Evolutionary conservation across 768 basidiomycete genomes (phyloP).

Genomic region (Lactifluus piperatus): DNA sequence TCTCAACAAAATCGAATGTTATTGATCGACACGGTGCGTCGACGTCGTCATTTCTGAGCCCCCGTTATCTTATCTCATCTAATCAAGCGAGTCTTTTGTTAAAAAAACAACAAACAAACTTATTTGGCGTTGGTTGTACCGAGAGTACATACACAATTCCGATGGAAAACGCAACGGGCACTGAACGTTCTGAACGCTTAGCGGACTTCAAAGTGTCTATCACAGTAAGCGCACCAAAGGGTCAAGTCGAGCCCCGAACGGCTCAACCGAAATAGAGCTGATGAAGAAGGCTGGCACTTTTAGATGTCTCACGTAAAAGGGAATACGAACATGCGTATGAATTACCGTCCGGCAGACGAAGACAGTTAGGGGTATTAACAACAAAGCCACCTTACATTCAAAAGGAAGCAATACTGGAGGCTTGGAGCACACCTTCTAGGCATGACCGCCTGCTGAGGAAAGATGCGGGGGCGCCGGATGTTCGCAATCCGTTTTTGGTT

Average conservation of each 20-base stretch:
- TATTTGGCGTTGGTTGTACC: not conserved
- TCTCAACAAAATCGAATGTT: not conserved
- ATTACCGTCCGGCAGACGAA: not conserved
- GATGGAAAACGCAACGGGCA: not conserved
- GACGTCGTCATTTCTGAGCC: constrained; percentile 1
- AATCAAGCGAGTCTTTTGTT: no score
- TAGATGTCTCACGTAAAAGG: constrained; percentile 3
- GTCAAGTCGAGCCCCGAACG: not conserved
- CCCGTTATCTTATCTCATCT: not conserved
- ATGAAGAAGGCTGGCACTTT: not conserved
- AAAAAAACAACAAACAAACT: no score
- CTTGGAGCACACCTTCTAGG: not conserved
- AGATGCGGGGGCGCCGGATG: not conserved
- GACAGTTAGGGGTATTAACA: constrained; percentile 10
- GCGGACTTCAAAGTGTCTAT: not conserved
- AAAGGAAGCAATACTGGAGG: not conserved
- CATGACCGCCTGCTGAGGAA: not conserved
- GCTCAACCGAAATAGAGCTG: constrained; percentile 3
- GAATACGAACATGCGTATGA: not conserved
- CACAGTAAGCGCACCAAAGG: not conserved
- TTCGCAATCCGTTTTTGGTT: not conserved
- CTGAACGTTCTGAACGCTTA: no score
- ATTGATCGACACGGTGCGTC: constrained; percentile 2
- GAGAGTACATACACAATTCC: not conserved
- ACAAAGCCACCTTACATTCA: not conserved